These are phyloP conservation scores for Blastobotrys buckinghamii DNA, from an alignment of 1,139 yeast genomes.

Conservation along the genomic window DNA sequence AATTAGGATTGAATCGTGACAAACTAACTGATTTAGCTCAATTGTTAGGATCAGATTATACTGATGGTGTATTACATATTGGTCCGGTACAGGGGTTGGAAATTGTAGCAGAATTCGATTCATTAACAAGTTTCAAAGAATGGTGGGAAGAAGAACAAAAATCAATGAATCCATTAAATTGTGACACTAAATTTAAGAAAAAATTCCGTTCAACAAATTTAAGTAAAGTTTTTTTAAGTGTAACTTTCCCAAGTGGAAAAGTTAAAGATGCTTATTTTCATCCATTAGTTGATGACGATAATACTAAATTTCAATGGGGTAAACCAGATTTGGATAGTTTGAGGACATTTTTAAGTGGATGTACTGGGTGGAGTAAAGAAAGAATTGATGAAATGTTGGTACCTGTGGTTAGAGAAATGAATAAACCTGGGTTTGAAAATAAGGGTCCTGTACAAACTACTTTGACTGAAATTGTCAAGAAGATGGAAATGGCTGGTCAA, in stretches of 20 bases:
- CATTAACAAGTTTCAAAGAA: slow-evolving; percentile 39
- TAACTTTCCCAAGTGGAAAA: slow-evolving; percentile 61
- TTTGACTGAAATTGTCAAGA: slow-evolving; percentile 29
- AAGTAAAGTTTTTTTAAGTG: slow-evolving; percentile 58
- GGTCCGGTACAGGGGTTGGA: slow-evolving; percentile 95
- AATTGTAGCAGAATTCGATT: slow-evolving; percentile 73
- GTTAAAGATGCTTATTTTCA: slow-evolving; percentile 67
- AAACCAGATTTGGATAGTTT: slow-evolving; percentile 77
- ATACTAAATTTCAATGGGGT: slow-evolving; percentile 83
- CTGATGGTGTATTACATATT: slow-evolving; percentile 83
- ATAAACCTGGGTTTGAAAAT: slow-evolving; percentile 11
- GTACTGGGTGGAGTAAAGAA: slow-evolving; percentile 78
- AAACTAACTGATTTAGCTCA: slow-evolving; percentile 74
- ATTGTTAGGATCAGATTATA: slow-evolving; percentile 87
- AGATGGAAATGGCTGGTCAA: slow-evolving; percentile 19
- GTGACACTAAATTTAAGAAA: slow-evolving; percentile 30
- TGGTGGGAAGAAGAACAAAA: slow-evolving; percentile 52
- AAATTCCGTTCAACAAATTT: slow-evolving; percentile 52
- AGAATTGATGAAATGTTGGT: slow-evolving; percentile 77
- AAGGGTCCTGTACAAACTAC: slow-evolving; percentile 17
- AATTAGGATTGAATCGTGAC: slow-evolving; percentile 58
- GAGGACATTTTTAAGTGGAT: slow-evolving; percentile 58
- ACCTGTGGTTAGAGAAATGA: slow-evolving; percentile 69
- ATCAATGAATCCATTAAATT: slow-evolving; percentile 4
- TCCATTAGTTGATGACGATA: slow-evolving; percentile 82